Percentiles rank a stretch among this genome's conserved stretches.
These are phyloP conservation scores for Aspergillus steynii DNA, from an alignment of 495 filamentous ascomycete species.

Conservation along the genomic window DNA sequence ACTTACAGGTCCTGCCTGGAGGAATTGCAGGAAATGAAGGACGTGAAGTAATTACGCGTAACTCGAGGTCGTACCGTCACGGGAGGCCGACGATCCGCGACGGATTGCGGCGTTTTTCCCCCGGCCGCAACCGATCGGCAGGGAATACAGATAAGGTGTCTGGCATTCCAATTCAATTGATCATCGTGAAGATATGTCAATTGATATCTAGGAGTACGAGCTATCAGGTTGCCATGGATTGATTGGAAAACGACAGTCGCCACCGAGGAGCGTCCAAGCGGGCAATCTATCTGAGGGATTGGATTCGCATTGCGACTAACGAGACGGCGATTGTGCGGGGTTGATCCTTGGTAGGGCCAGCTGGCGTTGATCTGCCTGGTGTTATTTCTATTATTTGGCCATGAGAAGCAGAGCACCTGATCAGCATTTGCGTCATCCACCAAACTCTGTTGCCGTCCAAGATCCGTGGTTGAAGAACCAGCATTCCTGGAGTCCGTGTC, in stretches of 20 bases:
- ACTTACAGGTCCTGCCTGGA: too few relatives aligned
- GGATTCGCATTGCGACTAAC: background rate
- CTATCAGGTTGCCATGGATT: too few relatives aligned
- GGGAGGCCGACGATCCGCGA: background rate
- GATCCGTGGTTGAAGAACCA: background rate
- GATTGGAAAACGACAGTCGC: too few relatives aligned
- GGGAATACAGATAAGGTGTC: background rate
- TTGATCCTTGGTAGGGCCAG: background rate
- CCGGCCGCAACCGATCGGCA: background rate
- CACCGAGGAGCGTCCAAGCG: background rate
- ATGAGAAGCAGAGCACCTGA: conserved; percentile 1
- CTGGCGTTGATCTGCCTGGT: background rate
- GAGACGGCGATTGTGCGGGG: background rate
- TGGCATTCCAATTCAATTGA: background rate
- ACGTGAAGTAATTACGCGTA: too few relatives aligned
- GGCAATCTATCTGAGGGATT: background rate
- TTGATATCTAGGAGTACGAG: too few relatives aligned
- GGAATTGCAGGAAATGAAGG: too few relatives aligned
- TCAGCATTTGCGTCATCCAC: conserved; percentile 5
- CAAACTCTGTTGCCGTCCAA: background rate
- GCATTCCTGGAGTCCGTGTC: too few relatives aligned
- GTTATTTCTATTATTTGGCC: background rate
- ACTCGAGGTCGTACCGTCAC: too few relatives aligned
- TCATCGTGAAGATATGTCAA: too few relatives aligned
- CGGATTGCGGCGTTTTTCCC: background rate